Evolutionary conservation across 2,329 filamentous ascomycete genomes (phyloP).

Genomic region (Zasmidium citrigriseum): DNA sequence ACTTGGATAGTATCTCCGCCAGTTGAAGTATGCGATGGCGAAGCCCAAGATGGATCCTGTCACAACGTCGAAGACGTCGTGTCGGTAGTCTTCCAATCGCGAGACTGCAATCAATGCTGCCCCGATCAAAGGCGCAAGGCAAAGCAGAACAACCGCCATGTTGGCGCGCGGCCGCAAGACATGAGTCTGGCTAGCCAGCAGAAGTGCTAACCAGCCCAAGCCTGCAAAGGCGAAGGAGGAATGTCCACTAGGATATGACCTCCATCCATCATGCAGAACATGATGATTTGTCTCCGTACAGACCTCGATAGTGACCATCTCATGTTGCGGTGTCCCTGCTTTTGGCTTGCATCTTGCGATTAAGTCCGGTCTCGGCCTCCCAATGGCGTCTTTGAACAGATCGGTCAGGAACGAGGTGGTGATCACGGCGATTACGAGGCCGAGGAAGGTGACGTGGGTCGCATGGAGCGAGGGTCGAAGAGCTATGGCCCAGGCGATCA

Average conservation of each 20-base stretch:
- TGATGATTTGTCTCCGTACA: slow-evolving; percentile 73
- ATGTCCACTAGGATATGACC: slow-evolving; percentile 80
- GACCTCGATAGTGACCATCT: slow-evolving; percentile 63
- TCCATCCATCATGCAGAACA: slow-evolving; percentile 77
- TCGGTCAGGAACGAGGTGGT: slow-evolving; percentile 85
- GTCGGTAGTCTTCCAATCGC: slow-evolving; percentile 64
- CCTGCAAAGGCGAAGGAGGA: slow-evolving; percentile 78
- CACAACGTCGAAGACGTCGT: slow-evolving; percentile 65
- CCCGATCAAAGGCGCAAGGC: slow-evolving; percentile 57
- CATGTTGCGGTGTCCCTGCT: slow-evolving; percentile 55
- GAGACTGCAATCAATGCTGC: slow-evolving; percentile 63
- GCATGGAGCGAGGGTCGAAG: slow-evolving; percentile 70
- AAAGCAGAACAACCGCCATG: slow-evolving; percentile 56
- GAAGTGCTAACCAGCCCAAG: slow-evolving; percentile 66
- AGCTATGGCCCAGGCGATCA: slow-evolving; percentile 66
- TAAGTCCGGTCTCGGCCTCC: slow-evolving; percentile 80
- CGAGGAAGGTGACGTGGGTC: slow-evolving; percentile 80
- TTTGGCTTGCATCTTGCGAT: slow-evolving; percentile 81
- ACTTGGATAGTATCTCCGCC: slow-evolving; percentile 61
- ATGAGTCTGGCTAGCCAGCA: slow-evolving; percentile 61
- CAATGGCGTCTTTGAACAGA: slow-evolving; percentile 84
- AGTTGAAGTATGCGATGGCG: slow-evolving; percentile 58
- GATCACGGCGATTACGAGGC: slow-evolving; percentile 71
- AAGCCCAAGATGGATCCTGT: slow-evolving; percentile 58
- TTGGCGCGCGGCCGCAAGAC: slow-evolving; percentile 61